These are phyloP conservation scores for Xylaria acuta DNA, from an alignment of 495 filamentous ascomycete genomes.

Conservation along the genomic window DNA sequence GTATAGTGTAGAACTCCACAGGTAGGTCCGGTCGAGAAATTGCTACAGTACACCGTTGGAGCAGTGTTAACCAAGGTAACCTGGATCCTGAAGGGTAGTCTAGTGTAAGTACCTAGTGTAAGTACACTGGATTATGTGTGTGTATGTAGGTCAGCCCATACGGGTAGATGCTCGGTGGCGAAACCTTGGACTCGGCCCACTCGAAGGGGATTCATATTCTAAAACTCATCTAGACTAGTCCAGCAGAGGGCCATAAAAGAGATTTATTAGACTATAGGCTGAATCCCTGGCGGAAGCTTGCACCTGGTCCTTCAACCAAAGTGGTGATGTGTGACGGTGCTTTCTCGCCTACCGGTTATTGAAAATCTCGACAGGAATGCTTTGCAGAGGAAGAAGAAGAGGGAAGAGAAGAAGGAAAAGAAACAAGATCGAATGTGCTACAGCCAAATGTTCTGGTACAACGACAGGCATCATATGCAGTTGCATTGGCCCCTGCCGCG, in stretches of 20 bases:
- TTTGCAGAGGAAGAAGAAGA: no score
- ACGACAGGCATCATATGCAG: slow-evolving; percentile 18
- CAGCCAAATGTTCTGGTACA: not conserved
- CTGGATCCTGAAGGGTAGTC: not conserved
- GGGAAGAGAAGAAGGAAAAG: no score
- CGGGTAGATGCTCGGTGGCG: slow-evolving; percentile 3
- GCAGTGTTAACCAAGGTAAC: not conserved
- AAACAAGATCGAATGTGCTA: not conserved
- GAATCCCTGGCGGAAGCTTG: slow-evolving; percentile 9
- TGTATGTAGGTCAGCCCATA: not conserved
- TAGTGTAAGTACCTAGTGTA: not conserved
- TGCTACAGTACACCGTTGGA: not conserved
- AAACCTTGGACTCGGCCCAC: not conserved
- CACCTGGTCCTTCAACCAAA: not conserved
- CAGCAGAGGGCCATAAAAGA: not conserved
- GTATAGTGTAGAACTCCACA: slow-evolving; percentile 12
- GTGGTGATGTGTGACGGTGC: not conserved
- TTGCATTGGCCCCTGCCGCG: slow-evolving; percentile 24
- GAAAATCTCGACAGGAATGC: not conserved
- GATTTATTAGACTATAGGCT: slow-evolving; percentile 19
- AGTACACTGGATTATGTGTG: not conserved
- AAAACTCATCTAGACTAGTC: not conserved
- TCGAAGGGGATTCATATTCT: not conserved
- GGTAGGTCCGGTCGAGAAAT: not conserved
- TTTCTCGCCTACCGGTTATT: slow-evolving; percentile 21